Evolutionary conservation across 306 rosid genomes (phyloP).

Genomic region (Medicago lupulina): DNA sequence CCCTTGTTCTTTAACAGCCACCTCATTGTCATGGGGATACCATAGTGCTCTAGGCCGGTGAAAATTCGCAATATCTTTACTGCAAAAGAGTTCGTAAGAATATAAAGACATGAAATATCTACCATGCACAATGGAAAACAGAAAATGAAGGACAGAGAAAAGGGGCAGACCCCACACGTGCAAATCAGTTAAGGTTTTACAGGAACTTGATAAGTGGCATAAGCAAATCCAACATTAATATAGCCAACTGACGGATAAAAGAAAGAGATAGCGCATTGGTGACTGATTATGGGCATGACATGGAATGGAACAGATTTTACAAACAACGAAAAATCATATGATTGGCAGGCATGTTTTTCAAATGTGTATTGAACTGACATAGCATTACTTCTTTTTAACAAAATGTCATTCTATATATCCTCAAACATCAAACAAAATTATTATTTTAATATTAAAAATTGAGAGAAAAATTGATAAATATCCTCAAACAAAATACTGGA

Average conservation of each 20-base stretch:
- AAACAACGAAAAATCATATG: conserved; percentile 10
- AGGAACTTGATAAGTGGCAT: conserved; percentile 16
- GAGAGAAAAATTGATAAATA: conserved; percentile 9
- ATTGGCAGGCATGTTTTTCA: neutral
- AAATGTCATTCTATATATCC: neutral
- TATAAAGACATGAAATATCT: conserved; percentile 31
- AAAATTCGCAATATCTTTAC: conserved; percentile 93
- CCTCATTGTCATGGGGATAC: conserved; percentile 91
- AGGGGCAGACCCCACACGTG: conserved; percentile 8
- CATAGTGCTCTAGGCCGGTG: conserved; percentile 96
- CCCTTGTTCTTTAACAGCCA: conserved; percentile 82
- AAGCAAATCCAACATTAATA: conserved; percentile 2
- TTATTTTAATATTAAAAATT: neutral
- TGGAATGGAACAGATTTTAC: conserved; percentile 2
- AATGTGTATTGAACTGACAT: neutral
- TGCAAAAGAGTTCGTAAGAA: conserved; percentile 56
- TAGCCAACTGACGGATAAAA: conserved; percentile 17
- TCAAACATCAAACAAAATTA: neutral
- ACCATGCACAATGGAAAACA: neutral
- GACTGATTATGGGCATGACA: neutral
- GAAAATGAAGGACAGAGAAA: neutral
- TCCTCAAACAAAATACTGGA: conserved; percentile 20
- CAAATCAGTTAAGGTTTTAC: conserved; percentile 38
- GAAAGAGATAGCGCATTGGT: conserved; percentile 16
- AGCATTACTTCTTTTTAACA: neutral